These are phyloP conservation scores for Cercospora sp. DNA, from an alignment of 2,329 filamentous ascomycete species.

Conservation along the genomic window DNA sequence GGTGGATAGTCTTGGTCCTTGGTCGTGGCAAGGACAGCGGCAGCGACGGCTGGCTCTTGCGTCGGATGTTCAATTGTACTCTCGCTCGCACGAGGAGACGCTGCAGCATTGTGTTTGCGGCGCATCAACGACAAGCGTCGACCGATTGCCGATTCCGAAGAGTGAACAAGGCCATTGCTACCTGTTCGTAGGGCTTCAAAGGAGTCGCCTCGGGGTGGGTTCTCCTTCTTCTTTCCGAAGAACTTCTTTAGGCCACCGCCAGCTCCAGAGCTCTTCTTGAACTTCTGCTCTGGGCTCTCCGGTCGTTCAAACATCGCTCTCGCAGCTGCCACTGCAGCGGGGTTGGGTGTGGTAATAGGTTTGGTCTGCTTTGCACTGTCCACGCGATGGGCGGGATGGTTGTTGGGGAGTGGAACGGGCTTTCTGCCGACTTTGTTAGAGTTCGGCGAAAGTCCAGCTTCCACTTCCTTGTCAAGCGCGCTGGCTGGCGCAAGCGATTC, in stretches of 20 bases:
- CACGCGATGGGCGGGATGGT: slow-evolving; percentile 47
- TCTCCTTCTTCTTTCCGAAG: slow-evolving; percentile 63
- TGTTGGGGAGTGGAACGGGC: slow-evolving; percentile 37
- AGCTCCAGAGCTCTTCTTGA: slow-evolving; percentile 45
- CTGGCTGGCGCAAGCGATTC: slow-evolving; percentile 9
- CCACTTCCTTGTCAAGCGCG: slow-evolving; percentile 30
- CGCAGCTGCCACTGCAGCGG: slow-evolving; percentile 36
- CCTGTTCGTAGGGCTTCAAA: slow-evolving; percentile 54
- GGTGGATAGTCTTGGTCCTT: slow-evolving; percentile 51
- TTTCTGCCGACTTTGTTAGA: slow-evolving; percentile 35
- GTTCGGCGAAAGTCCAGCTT: slow-evolving; percentile 22
- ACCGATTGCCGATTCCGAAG: slow-evolving; percentile 35
- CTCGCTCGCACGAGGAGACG: slow-evolving; percentile 25
- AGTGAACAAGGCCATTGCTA: slow-evolving; percentile 32
- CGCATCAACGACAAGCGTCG: slow-evolving; percentile 46
- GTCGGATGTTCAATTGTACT: slow-evolving; percentile 20
- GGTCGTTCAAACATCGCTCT: slow-evolving; percentile 36
- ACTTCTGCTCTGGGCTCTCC: slow-evolving; percentile 34
- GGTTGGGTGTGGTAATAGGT: slow-evolving; percentile 33
- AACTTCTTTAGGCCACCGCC: slow-evolving; percentile 61
- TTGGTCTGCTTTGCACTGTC: slow-evolving; percentile 22
- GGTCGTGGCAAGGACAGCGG: slow-evolving; percentile 27
- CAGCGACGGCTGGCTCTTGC: slow-evolving; percentile 17
- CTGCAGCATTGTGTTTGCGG: slow-evolving; percentile 36
- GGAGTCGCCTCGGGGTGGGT: slow-evolving; percentile 40